These are phyloP conservation scores for Pseudoscleropodium purum DNA, from an alignment of 225 moss, liverwort and hornwort genomes.

Conservation along the genomic window DNA sequence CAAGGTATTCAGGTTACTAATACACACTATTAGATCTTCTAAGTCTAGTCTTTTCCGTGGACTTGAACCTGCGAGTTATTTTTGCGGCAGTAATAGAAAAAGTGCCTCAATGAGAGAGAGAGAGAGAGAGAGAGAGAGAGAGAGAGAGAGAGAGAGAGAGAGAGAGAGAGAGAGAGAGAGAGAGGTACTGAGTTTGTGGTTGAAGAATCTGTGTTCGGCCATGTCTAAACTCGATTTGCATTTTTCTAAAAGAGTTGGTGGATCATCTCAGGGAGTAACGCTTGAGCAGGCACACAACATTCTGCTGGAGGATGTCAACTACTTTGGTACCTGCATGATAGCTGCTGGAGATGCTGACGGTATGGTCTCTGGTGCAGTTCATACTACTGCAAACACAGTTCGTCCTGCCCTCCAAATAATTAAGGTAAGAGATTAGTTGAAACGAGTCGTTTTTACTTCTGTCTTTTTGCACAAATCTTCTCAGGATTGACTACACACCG, in stretches of 20 bases:
- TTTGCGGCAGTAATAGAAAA: background rate
- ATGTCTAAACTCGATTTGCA: background rate
- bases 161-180: background rate
- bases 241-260: background rate
- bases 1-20: background rate
- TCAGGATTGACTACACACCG: background rate
- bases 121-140: background rate
- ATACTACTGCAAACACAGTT: slow-evolving; percentile 93
- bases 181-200: background rate
- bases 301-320: slow-evolving; percentile 69
- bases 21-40: background rate
- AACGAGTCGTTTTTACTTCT: background rate
- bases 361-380: slow-evolving; percentile 92
- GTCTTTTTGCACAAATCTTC: background rate
- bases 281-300: slow-evolving; percentile 45
- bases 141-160: background rate
- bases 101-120: background rate
- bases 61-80: background rate
- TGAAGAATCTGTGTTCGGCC: background rate
- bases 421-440: slow-evolving; percentile 33
- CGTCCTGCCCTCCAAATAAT: slow-evolving; percentile 92
- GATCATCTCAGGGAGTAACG: slow-evolving; percentile 53
- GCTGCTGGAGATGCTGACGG: slow-evolving; percentile 88
- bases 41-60: background rate
- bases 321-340: slow-evolving; percentile 92